phyloP scores from a whole-genome alignment of 371 early-diverging fungal genomes.

The Mucor racemosus region DNA sequence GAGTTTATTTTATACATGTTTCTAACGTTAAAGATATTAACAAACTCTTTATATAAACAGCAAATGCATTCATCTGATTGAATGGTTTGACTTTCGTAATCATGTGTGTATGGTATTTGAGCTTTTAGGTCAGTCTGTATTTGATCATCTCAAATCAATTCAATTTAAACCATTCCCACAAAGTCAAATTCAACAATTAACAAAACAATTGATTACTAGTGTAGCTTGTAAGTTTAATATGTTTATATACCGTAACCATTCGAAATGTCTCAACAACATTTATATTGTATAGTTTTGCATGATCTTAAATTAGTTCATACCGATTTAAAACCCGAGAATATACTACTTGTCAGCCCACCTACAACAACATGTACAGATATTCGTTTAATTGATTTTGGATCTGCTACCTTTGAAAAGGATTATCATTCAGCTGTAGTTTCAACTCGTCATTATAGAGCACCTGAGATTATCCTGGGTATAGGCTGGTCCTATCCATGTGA shows the following conservation, averaged over 20 bases:
- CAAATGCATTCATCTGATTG: constrained; percentile 77
- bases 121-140: constrained; percentile 82
- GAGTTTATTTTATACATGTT: constrained; percentile 15
- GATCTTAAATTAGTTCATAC: constrained; percentile 84
- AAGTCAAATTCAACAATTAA: constrained; percentile 81
- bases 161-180: constrained; percentile 85
- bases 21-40: neutral
- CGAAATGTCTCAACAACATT: neutral
- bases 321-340: constrained; percentile 93
- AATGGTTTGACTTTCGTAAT: constrained; percentile 82
- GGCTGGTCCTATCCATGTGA: constrained; percentile 97
- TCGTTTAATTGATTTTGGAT: constrained; percentile 93
- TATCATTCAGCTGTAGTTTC: constrained; percentile 89
- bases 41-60: constrained; percentile 19
- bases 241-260: neutral
- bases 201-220: constrained; percentile 74
- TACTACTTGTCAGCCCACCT: constrained; percentile 57
- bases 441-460: constrained; percentile 95
- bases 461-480: constrained; percentile 89
- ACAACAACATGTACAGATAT: constrained; percentile 63
- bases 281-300: constrained; percentile 70
- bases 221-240: constrained; percentile 65
- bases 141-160: constrained; percentile 92
- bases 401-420: constrained; percentile 91
- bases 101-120: constrained; percentile 98